Conservation (phyloP, 2,329 filamentous ascomycete genomes). For the Tolypocladium inflatum region DNA sequence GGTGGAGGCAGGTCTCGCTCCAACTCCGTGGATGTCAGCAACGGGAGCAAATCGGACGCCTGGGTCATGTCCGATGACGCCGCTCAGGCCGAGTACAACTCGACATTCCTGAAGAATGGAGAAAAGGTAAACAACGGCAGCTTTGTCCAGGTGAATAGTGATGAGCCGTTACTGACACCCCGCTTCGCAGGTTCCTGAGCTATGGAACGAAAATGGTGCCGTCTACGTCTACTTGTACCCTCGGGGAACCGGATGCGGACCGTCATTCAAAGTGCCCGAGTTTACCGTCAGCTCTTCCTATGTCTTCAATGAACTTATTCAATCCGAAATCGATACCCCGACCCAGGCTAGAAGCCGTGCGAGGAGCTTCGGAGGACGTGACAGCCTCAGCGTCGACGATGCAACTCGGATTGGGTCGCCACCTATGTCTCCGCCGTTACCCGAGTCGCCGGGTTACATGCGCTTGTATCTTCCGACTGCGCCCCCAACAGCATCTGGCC, state of each 20-base stretch:
- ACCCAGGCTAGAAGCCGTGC: conserved; percentile 21
- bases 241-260: conserved; percentile 35
- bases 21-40: conserved; percentile 29
- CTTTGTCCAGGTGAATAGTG: neutral
- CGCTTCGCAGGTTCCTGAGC: conserved; percentile 46
- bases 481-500: conserved; percentile 25
- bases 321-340: conserved; percentile 29
- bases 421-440: conserved; percentile 25
- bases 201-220: conserved; percentile 54
- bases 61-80: conserved; percentile 48
- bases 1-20: conserved; percentile 40
- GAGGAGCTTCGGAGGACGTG: conserved; percentile 37
- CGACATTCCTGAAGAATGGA: conserved; percentile 37
- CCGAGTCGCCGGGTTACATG: conserved; percentile 27
- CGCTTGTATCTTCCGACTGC: conserved; percentile 45
- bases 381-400: conserved; percentile 40
- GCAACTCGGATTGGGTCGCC: conserved; percentile 30
- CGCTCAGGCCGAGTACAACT: conserved; percentile 45
- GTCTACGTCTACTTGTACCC: conserved; percentile 50
- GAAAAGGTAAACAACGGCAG: conserved; percentile 37
- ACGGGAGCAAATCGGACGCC: conserved; percentile 21
- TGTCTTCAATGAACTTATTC: conserved; percentile 43
- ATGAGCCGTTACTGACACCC: conserved; percentile 1
- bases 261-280: conserved; percentile 52
- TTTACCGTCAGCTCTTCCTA: conserved; percentile 44